These are phyloP conservation scores for Neospermospora avenae DNA, from an alignment of 2,329 filamentous ascomycete genomes.

Conservation along the genomic window DNA sequence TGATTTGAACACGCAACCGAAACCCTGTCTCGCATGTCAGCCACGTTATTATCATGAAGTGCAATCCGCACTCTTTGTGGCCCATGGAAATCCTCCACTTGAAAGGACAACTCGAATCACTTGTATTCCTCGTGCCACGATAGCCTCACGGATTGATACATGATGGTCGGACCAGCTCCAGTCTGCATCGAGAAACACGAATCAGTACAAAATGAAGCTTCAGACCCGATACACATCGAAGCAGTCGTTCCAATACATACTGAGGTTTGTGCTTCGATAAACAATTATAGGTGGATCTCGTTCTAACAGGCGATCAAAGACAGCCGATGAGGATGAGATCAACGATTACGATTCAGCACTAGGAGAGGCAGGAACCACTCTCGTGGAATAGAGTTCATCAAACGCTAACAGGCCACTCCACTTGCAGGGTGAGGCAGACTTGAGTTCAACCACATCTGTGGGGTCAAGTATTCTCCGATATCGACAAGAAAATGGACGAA, in stretches of 20 bases:
- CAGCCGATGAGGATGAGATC: conserved; percentile 5
- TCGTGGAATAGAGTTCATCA: background rate
- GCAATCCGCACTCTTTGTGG: too few relatives aligned
- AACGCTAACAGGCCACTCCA: background rate
- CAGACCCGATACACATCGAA: background rate
- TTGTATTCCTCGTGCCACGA: too few relatives aligned
- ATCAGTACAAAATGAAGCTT: too few relatives aligned
- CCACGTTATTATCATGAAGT: too few relatives aligned
- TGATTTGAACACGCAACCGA: too few relatives aligned
- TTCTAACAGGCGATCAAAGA: background rate
- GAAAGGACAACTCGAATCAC: too few relatives aligned
- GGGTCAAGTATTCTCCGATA: conserved; percentile 38
- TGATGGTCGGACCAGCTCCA: too few relatives aligned
- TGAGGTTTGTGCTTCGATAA: background rate
- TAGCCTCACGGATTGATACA: too few relatives aligned
- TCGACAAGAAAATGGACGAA: conserved; percentile 33
- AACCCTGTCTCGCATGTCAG: too few relatives aligned
- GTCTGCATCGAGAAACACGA: too few relatives aligned
- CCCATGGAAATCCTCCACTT: too few relatives aligned
- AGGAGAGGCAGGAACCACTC: background rate
- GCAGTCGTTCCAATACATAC: background rate
- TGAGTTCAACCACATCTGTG: conserved; percentile 18
- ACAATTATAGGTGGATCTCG: background rate
- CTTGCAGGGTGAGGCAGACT: background rate
- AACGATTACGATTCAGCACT: conserved; percentile 6